Base-by-base conservation (phyloP, 1,139 yeast species). In the Keqinozyma sinolaborantium region DNA sequence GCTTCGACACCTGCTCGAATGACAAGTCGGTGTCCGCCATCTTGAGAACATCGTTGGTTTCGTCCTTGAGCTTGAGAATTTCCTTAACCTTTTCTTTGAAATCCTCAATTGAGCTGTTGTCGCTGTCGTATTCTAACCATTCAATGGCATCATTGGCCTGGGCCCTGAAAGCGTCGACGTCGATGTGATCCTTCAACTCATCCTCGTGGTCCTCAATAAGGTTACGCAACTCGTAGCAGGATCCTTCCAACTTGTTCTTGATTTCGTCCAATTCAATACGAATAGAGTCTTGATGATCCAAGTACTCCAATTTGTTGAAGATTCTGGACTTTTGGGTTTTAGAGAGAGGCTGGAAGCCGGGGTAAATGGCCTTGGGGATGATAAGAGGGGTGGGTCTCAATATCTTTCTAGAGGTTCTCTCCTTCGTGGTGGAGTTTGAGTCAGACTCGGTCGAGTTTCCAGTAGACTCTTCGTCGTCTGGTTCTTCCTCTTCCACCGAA, bases 111-210 rank as follows among this genome's bases (percentile, higher is more conserved):
- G 67, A 41, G 1, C 86, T 73, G 19, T 63, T 65, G 34, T 78
- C 84, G 33, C 86, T 73, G 14, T 81, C 90, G 43, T 74, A 79
- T 33, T 86, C 95, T 24, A 87, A 62, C 95, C 95, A 86, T 40
- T 83, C 94, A 31, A 83, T 59, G 15, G 70, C 60, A 15, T 77
- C 80, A 19, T 62, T 42, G 2, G 82, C 70, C 23, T 44, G 42
- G 3, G 40, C 27, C 19, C 47, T 40, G 25, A 51, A 46, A 7
- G 43, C 43, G 0, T 52, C 50, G 2, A 66, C 43, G 4, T 73
- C 63, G 13, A 71, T 44, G 9, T 60, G 62, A 8, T 53, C 45
- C 7, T 69, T 64, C 5, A 63, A 40, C 2, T 53, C 55, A 1
- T 59, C 64, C 24, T 70, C 73, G 24, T 76, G 67, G 24, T 69